Conservation (phyloP, 1,284 basidiomycete species). For the Bondarzewia mesenterica region DNA sequence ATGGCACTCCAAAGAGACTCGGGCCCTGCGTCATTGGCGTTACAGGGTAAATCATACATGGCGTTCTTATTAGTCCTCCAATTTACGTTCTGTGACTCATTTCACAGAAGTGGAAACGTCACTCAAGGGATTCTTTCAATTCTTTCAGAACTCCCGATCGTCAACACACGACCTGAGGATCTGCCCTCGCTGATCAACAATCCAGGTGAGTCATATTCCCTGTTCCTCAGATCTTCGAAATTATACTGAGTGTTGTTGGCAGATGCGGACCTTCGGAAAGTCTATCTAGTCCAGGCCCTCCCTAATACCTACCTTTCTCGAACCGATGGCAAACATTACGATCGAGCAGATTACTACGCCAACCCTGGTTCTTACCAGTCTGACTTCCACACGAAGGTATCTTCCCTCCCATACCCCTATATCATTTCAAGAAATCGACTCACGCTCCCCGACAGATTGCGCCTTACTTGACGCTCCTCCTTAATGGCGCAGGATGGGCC, state of each 20-base stretch:
- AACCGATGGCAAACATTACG: constrained; percentile 47
- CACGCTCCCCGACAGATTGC: constrained; percentile 47
- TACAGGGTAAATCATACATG: constrained; percentile 53
- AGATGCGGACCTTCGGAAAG: constrained; percentile 54
- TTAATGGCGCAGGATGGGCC: constrained; percentile 84
- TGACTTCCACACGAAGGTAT: constrained; percentile 61
- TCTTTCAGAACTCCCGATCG: constrained; percentile 61
- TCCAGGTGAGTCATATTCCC: constrained; percentile 31
- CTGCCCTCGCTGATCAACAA: constrained; percentile 46
- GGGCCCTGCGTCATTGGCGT: constrained; percentile 79
- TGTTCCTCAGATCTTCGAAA: background rate
- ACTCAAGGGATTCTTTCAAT: constrained; percentile 69
- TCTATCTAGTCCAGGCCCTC: constrained; percentile 73
- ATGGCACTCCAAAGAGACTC: constrained; percentile 55
- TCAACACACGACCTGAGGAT: constrained; percentile 48
- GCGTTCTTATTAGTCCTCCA: background rate
- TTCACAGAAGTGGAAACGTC: constrained; percentile 69
- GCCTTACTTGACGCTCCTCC: constrained; percentile 74
- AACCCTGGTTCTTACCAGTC: constrained; percentile 61
- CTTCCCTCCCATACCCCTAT: constrained; percentile 8
- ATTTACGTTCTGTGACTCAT: background rate
- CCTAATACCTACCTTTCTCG: constrained; percentile 64
- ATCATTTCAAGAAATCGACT: background rate
- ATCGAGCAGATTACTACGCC: constrained; percentile 65
- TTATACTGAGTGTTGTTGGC: background rate